Conservation (phyloP, 2,329 filamentous ascomycete species). For the Ophiostoma piceae region DNA sequence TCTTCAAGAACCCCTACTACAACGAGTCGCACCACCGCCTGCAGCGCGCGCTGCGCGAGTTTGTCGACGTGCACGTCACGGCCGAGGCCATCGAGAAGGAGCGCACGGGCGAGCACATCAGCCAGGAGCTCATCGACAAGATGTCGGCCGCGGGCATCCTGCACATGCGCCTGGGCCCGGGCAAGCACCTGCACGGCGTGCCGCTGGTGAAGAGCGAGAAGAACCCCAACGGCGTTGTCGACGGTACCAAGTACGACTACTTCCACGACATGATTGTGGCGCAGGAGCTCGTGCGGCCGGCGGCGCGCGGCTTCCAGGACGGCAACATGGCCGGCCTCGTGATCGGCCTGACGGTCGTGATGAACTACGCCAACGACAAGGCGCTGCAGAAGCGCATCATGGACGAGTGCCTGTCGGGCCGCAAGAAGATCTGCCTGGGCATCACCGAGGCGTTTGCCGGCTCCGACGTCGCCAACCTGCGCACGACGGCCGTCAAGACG, state of each 20-base stretch:
- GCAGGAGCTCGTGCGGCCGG: constrained; percentile 67
- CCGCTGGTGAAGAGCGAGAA: constrained; percentile 45
- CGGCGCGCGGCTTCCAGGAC: constrained; percentile 76
- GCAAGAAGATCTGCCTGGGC: constrained; percentile 83
- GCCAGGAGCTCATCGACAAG: constrained; percentile 65
- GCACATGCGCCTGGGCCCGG: constrained; percentile 78
- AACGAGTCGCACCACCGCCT: constrained; percentile 66
- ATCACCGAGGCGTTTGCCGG: constrained; percentile 88
- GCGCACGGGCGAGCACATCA: constrained; percentile 65
- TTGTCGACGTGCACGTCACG: constrained; percentile 64
- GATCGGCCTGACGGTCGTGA: constrained; percentile 72
- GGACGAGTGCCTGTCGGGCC: constrained; percentile 67
- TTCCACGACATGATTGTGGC: constrained; percentile 74
- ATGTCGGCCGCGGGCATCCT: constrained; percentile 71
- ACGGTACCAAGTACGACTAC: constrained; percentile 79
- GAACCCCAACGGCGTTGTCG: constrained; percentile 54
- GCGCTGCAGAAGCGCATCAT: constrained; percentile 61
- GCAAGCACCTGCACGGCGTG: constrained; percentile 71
- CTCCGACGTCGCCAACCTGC: constrained; percentile 71
- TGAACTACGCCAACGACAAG: constrained; percentile 69
- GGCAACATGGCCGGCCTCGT: constrained; percentile 84
- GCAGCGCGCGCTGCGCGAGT: constrained; percentile 64
- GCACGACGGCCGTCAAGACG: constrained; percentile 73
- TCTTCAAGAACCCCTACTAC: constrained; percentile 70
- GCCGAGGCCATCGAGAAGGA: constrained; percentile 75